These are phyloP conservation scores for Suillus brevipes DNA, from an alignment of 768 basidiomycete species.

Conservation along the genomic window DNA sequence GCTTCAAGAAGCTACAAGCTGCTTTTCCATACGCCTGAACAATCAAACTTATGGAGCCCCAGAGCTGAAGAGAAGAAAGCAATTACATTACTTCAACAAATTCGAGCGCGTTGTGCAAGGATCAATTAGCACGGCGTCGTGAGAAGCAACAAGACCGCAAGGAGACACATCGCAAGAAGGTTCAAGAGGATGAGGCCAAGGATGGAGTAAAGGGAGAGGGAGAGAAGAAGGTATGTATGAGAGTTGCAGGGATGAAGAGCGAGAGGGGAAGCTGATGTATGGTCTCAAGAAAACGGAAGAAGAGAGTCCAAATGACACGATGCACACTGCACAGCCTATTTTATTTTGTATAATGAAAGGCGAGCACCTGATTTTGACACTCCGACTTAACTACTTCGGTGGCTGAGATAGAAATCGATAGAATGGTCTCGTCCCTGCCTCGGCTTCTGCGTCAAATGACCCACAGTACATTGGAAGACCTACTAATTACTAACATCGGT, in stretches of 20 bases:
- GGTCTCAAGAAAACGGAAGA: conserved; percentile 56
- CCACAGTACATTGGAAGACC: no score
- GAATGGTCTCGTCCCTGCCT: no score
- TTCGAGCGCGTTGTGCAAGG: conserved; percentile 87
- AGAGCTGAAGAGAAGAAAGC: conserved; percentile 92
- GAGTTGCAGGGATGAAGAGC: conserved; percentile 64
- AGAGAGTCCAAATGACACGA: conserved; percentile 29
- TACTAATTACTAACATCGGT: no score
- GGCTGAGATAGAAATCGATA: no score
- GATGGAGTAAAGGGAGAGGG: conserved; percentile 72
- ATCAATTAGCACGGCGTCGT: conserved; percentile 73
- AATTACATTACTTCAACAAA: conserved; percentile 88
- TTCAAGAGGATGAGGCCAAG: conserved; percentile 64
- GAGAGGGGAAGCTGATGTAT: conserved; percentile 62
- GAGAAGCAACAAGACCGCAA: conserved; percentile 87
- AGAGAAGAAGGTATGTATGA: conserved; percentile 76
- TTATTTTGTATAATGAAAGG: no score
- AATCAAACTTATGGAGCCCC: conserved; percentile 80
- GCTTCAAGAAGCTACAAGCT: conserved; percentile 90
- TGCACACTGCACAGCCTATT: background rate
- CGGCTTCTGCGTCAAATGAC: no score
- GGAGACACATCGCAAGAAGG: conserved; percentile 66
- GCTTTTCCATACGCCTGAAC: conserved; percentile 91
- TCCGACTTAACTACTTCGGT: no score
- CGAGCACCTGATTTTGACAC: no score